These are phyloP conservation scores for Tolypocladium paradoxum DNA, from an alignment of 2,329 filamentous ascomycete species.

Conservation along the genomic window DNA sequence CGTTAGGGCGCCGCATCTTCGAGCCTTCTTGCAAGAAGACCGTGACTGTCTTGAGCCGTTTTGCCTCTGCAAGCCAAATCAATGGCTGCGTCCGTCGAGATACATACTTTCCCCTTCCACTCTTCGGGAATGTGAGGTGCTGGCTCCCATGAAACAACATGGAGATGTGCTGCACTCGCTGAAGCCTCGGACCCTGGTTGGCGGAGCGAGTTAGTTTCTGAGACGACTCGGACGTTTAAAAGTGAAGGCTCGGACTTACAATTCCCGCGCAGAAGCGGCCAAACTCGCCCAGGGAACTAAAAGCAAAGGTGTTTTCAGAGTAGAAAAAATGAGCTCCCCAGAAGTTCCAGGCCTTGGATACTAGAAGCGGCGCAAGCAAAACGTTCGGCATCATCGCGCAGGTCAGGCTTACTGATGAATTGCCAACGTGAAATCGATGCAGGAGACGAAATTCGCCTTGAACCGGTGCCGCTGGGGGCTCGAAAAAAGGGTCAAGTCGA, in stretches of 20 bases:
- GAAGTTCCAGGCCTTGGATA: not conserved
- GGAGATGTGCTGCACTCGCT: constrained; percentile 34
- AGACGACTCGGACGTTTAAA: not conserved
- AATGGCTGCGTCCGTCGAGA: constrained; percentile 28
- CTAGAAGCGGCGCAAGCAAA: not conserved
- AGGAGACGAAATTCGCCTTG: not conserved
- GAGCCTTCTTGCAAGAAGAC: constrained; percentile 29
- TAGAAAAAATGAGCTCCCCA: not conserved
- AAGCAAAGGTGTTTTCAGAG: not conserved
- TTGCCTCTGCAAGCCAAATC: constrained; percentile 22
- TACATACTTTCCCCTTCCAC: constrained; percentile 6
- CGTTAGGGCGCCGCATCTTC: constrained; percentile 26
- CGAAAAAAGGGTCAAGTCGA: not conserved
- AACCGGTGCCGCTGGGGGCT: not conserved
- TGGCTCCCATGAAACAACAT: constrained; percentile 8
- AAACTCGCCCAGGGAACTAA: not conserved
- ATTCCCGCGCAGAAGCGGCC: not conserved
- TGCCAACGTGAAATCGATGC: not conserved
- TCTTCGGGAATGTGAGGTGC: constrained; percentile 11
- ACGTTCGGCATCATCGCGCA: not conserved
- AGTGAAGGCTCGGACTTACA: not conserved
- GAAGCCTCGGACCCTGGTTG: constrained; percentile 18
- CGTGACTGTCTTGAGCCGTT: constrained; percentile 27
- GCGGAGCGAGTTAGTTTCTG: not conserved
- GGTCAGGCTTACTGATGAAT: not conserved